A percentile compares a stretch with the other conserved stretches of the same genome.
phyloP scores from a whole-genome alignment of 2,329 filamentous ascomycete species.

The Fusarium subtropicale region DNA sequence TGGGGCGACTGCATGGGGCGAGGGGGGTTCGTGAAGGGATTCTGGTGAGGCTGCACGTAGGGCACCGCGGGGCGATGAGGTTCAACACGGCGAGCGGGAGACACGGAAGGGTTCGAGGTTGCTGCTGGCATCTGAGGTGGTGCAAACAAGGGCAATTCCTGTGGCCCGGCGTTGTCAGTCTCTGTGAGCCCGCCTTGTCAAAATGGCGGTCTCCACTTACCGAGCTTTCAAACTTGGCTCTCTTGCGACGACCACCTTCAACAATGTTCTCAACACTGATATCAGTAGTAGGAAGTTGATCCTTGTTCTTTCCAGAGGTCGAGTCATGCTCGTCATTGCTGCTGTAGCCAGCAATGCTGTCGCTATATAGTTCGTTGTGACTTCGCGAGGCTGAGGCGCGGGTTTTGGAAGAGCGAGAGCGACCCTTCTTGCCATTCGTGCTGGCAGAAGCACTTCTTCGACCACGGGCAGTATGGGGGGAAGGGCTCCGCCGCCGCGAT shows the following conservation, averaged over 20 bases:
- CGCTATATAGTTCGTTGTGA: constrained; percentile 71
- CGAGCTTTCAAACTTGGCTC: constrained; percentile 95
- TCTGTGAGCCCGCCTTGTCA: constrained; percentile 34
- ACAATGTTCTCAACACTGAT: constrained; percentile 99
- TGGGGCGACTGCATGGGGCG: constrained; percentile 87
- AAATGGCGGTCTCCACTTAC: constrained; percentile 69
- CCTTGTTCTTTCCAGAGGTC: constrained; percentile 77
- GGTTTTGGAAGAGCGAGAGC: constrained; percentile 77
- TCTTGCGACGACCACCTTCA: constrained; percentile 93
- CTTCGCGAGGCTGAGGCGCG: constrained; percentile 60
- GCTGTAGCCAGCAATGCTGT: constrained; percentile 81
- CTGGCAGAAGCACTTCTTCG: constrained; percentile 81
- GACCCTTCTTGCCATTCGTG: constrained; percentile 71
- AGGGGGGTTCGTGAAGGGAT: constrained; percentile 80
- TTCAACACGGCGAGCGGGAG: constrained; percentile 84
- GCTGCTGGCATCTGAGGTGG: constrained; percentile 93
- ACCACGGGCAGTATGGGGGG: constrained; percentile 75
- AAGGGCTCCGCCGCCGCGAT: constrained; percentile 81
- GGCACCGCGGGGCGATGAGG: constrained; percentile 78
- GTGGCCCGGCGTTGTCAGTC: constrained; percentile 49
- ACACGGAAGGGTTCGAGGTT: constrained; percentile 97
- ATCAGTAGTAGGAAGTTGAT: constrained; percentile 92
- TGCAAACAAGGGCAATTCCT: constrained; percentile 97
- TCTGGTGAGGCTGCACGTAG: constrained; percentile 79
- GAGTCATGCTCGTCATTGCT: constrained; percentile 87